Evolutionary conservation across 345 rosid species (phyloP), one percentile per base, ranked within the genome.

Genomic region (Odontarrhena argentea): DNA sequence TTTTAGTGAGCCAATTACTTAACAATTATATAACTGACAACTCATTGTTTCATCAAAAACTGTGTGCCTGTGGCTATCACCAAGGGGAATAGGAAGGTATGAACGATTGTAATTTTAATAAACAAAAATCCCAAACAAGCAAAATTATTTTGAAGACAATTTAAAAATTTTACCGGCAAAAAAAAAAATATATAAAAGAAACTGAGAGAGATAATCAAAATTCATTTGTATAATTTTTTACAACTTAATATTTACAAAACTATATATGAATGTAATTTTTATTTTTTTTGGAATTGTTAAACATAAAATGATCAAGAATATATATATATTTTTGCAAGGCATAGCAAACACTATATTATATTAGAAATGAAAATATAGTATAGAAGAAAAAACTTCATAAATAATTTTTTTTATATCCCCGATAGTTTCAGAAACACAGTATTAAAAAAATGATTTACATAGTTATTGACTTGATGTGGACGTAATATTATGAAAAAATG

Each of bases 401-500:
- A 18, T 18, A 18, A 18, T 18, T 18, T 18, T 18, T 18, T 18
- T 18, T 18, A 18, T 18, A 18, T 18, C 22, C 22, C 22, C 22
- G 22, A n/a, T 18, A 18, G 22, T 18, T 18, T 18, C 22, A 18
- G 22, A 18, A 18, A 18, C 22, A 18, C 22, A 18, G 22, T 18
- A 18, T 18, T n/a, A n/a, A n/a, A 6, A 5, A 5, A 32, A 3
- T 32, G 6, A 6, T 32, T 28, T 28, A 28, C 32, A 28, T 3
- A 2, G 5, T 28, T 28, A 4, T 28, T 28, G 32, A 28, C 32
- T 28, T 2, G 32, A 28, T 4, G 32, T 28, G 32, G 32, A 28
- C 38, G 28, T 50, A 42, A 18, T 45, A 42, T 60, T 30, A 50
- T 13, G 12, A 51, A 3, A 5, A 34, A 52, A 69, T 9, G 43